These are phyloP conservation scores for Batkoa obscura DNA, from an alignment of 371 early-diverging fungal species.

Conservation along the genomic window DNA sequence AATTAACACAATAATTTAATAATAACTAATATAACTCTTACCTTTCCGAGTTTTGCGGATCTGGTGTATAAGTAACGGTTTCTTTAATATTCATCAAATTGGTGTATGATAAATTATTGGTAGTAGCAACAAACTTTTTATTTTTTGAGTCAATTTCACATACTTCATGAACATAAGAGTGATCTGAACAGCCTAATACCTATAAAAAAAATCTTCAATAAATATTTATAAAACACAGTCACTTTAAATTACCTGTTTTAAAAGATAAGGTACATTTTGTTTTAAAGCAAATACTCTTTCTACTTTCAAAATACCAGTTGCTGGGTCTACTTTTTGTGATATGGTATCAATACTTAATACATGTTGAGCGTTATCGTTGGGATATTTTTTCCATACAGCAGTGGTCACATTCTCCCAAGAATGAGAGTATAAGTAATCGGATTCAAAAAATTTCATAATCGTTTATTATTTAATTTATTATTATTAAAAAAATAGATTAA, in stretches of 20 bases:
- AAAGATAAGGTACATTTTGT: conserved; percentile 62
- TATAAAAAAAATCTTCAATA: no score
- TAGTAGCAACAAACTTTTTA: conserved; percentile 44
- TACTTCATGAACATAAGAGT: conserved; percentile 71
- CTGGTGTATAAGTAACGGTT: conserved; percentile 46
- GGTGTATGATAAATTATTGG: conserved; percentile 50
- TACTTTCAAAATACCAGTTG: conserved; percentile 64
- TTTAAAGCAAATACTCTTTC: conserved; percentile 76
- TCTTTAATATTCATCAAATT: conserved; percentile 71
- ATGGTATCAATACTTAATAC: conserved; percentile 82
- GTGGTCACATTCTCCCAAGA: conserved; percentile 73
- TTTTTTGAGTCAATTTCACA: conserved; percentile 60
- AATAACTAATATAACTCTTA: conserved; percentile 9
- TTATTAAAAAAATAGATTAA: no score
- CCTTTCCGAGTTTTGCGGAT: conserved; percentile 21
- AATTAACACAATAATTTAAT: conserved; percentile 9
- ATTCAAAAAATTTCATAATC: conserved; percentile 7
- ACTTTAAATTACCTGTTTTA: conserved; percentile 27
- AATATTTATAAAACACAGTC: no score
- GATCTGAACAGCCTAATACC: conserved; percentile 27
- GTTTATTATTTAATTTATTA: no score
- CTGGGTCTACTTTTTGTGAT: conserved; percentile 54
- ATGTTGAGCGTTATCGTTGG: conserved; percentile 78
- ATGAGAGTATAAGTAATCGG: conserved; percentile 23
- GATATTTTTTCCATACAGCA: conserved; percentile 93